phyloP scores from a whole-genome alignment of 768 basidiomycete species.

The Royoungia palumana region DNA sequence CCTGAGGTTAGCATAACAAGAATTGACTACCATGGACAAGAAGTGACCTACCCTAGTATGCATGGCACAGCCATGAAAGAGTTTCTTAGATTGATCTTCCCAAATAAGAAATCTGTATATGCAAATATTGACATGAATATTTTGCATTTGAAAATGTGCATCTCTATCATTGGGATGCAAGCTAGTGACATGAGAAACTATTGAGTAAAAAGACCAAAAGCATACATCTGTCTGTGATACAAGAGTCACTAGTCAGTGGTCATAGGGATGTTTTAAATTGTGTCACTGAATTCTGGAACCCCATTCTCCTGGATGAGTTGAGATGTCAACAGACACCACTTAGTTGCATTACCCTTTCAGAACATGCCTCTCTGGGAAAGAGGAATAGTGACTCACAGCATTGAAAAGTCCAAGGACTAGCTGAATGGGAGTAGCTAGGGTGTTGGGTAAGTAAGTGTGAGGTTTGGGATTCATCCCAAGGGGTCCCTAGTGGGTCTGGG shows the following conservation, averaged over 20 bases:
- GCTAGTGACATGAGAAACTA: conserved; percentile 38
- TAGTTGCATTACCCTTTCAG: conserved; percentile 46
- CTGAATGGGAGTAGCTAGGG: conserved; percentile 2
- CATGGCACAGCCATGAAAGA: conserved; percentile 95
- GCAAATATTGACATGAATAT: conserved; percentile 96
- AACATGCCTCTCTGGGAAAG: not conserved
- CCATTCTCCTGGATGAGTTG: conserved; percentile 98
- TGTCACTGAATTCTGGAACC: conserved; percentile 93
- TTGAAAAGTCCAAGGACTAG: conserved; percentile 96
- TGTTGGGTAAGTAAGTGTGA: too few relatives aligned
- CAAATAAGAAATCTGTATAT: conserved; percentile 95
- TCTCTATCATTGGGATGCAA: conserved; percentile 98
- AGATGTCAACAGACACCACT: conserved; percentile 96
- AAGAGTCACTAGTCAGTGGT: conserved; percentile 8
- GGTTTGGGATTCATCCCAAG: too few relatives aligned
- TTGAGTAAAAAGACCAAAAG: not conserved
- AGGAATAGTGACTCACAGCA: conserved; percentile 58
- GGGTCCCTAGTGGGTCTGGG: too few relatives aligned
- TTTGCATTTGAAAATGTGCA: conserved; percentile 87
- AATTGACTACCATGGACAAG: not conserved
- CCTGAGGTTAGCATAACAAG: too few relatives aligned
- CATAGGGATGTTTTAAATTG: not conserved
- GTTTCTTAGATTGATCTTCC: conserved; percentile 94
- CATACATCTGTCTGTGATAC: conserved; percentile 65
- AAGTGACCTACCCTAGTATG: conserved; percentile 68